These are phyloP conservation scores for Alternaria consortialis DNA, from an alignment of 2,329 filamentous ascomycete species.

Conservation along the genomic window DNA sequence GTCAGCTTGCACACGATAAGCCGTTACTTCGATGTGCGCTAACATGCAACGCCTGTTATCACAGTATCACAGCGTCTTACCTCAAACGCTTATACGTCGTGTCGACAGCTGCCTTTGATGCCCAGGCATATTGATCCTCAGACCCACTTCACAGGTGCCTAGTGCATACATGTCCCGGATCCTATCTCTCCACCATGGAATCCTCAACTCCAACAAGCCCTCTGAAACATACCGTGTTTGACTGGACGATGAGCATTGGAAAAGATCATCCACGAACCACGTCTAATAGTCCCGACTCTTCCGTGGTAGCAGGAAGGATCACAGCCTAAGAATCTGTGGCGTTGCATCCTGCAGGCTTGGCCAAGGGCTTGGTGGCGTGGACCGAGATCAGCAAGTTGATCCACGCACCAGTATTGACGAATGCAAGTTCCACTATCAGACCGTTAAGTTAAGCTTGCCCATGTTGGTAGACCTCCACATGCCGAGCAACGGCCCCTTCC, in stretches of 20 bases:
- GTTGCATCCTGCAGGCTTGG: slow-evolving; percentile 2
- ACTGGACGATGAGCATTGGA: not conserved
- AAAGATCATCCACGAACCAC: slow-evolving; percentile 4
- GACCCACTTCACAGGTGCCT: not conserved
- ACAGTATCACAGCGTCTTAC: not conserved
- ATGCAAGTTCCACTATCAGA: not conserved
- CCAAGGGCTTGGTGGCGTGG: not conserved
- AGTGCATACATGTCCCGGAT: not conserved
- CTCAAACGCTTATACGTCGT: not conserved
- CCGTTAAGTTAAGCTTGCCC: not conserved
- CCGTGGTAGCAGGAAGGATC: not conserved
- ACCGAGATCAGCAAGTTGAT: not conserved
- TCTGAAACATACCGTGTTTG: slow-evolving; percentile 1
- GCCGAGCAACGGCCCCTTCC: not conserved
- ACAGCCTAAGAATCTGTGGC: slow-evolving; percentile 3
- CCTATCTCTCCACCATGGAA: not conserved
- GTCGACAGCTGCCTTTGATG: not conserved
- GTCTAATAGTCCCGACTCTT: slow-evolving; percentile 3
- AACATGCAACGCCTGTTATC: not conserved
- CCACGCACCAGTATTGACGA: not conserved
- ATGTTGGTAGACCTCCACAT: not conserved
- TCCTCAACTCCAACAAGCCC: not conserved
- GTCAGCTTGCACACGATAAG: not conserved
- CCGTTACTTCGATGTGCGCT: not conserved
- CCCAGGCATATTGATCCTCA: not conserved